Conservation (phyloP, 2,329 filamentous ascomycete species). For the Canariomyces notabilis region DNA sequence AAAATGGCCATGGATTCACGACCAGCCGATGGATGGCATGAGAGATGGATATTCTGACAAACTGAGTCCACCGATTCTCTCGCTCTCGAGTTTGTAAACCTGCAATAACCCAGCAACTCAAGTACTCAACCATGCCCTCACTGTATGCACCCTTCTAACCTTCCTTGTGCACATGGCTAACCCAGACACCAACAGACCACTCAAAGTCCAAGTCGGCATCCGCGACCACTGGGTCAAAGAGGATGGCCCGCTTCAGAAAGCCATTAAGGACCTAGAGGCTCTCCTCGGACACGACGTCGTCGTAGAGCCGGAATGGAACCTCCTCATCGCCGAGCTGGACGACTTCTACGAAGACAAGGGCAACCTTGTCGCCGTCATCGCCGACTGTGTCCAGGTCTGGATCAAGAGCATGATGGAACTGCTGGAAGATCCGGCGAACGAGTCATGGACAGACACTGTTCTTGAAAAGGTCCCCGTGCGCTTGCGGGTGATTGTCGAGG, state of each 20-base stretch:
- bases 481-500: constrained; percentile 36
- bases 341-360: constrained; percentile 36
- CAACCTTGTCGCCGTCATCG: constrained; percentile 34
- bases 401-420: constrained; percentile 35
- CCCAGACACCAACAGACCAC: constrained; percentile 33
- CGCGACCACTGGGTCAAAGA: constrained; percentile 40
- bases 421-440: constrained; percentile 37
- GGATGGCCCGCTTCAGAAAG: constrained; percentile 30
- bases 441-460: constrained; percentile 39
- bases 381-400: constrained; percentile 37
- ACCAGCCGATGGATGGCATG: no score
- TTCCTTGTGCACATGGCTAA: neutral
- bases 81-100: no score
- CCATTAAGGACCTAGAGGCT: constrained; percentile 25
- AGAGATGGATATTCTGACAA: no score
- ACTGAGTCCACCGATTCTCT: no score
- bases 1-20: no score
- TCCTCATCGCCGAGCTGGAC: constrained; percentile 36
- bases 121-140: constrained; percentile 19
- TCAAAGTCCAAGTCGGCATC: constrained; percentile 39
- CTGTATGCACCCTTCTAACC: constrained; percentile 5
- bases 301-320: constrained; percentile 40
- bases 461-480: constrained; percentile 31
- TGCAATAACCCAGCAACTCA: no score
- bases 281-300: constrained; percentile 37